These are phyloP conservation scores for Artemisia argyi DNA, from an alignment of 129 eudicot genomes.

Conservation along the genomic window DNA sequence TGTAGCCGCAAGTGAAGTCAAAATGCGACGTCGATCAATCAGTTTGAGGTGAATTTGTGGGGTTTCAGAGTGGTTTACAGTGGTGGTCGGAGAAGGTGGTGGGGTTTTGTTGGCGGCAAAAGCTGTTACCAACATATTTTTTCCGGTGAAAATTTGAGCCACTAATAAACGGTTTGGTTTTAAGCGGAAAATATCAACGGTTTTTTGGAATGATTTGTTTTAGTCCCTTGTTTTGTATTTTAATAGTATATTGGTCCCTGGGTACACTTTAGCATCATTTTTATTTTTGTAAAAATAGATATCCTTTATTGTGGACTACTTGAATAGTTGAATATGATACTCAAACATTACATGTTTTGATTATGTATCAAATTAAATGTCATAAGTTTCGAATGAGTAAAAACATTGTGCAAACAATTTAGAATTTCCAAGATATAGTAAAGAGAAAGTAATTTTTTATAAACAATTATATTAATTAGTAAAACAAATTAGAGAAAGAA, in stretches of 20 bases:
- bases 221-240: conserved; percentile 7
- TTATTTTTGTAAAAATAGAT: neutral
- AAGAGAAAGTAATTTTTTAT: no score
- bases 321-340: no score
- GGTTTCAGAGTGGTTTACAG: conserved; percentile 26
- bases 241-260: neutral
- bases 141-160: conserved; percentile 21
- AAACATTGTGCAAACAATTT: no score
- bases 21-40: conserved; percentile 62
- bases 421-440: no score
- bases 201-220: conserved; percentile 14
- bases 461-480: no score
- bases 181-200: conserved; percentile 30
- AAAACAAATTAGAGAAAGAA: no score
- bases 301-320: neutral
- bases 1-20: conserved; percentile 58
- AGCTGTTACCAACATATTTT: conserved; percentile 32
- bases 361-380: no score
- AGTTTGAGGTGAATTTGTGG: conserved; percentile 23
- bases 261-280: neutral
- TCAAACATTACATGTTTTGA: no score
- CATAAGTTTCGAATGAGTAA: no score
- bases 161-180: conserved; percentile 2
- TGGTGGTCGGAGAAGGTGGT: conserved; percentile 26
- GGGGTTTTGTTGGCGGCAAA: conserved; percentile 36